phyloP scores from a whole-genome alignment of 106 monocot species.

The Dactylorhiza incarnata region DNA sequence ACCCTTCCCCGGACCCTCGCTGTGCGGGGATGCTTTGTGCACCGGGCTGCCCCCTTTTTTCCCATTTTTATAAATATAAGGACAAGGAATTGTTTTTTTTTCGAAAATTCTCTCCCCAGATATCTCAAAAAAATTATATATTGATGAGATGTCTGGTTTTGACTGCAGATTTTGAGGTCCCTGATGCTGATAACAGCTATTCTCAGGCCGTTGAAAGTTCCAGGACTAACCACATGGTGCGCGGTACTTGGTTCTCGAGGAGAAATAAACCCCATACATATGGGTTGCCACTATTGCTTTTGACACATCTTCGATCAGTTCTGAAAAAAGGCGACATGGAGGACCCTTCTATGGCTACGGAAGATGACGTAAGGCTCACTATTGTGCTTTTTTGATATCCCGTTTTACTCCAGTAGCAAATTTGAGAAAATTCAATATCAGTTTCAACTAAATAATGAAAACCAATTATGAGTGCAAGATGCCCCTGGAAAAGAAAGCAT shows the following conservation, averaged over 20 bases:
- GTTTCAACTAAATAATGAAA: neutral
- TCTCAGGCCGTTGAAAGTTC: slow-evolving; percentile 9
- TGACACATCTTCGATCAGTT: slow-evolving; percentile 44
- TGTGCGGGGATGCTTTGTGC: too few relatives aligned
- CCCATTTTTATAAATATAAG: too few relatives aligned
- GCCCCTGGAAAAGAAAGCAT: too few relatives aligned
- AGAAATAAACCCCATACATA: slow-evolving; percentile 27
- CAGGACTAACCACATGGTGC: slow-evolving; percentile 67
- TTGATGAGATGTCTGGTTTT: slow-evolving; percentile 8
- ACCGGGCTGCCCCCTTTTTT: too few relatives aligned
- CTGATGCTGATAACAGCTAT: slow-evolving; percentile 17
- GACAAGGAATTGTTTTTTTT: too few relatives aligned
- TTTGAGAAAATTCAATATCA: too few relatives aligned
- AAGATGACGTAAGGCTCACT: slow-evolving; percentile 27
- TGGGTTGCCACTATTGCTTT: slow-evolving; percentile 52
- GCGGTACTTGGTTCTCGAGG: slow-evolving; percentile 82
- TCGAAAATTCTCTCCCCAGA: too few relatives aligned
- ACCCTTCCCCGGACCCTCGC: too few relatives aligned
- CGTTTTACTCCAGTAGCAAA: too few relatives aligned
- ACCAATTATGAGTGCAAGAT: too few relatives aligned
- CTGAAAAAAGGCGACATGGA: slow-evolving; percentile 25
- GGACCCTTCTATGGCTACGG: slow-evolving; percentile 10
- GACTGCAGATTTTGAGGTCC: slow-evolving; percentile 48
- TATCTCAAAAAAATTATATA: too few relatives aligned
- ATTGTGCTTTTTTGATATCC: too few relatives aligned